Conservation (phyloP, 1,284 basidiomycete species). For the Ustanciosporium gigantosporum region DNA sequence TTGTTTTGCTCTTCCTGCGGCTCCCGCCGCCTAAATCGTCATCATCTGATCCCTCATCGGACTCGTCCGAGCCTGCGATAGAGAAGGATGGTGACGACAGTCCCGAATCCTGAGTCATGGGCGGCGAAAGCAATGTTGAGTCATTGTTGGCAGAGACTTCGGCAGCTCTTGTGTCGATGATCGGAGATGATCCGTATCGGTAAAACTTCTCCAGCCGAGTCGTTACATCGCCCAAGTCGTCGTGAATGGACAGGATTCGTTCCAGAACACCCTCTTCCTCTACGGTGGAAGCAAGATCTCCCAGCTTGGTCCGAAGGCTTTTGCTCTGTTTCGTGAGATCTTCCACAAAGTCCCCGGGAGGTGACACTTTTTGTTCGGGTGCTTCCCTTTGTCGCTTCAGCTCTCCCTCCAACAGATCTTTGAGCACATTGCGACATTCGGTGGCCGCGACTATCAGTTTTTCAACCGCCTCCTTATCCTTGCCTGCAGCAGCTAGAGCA, state of each 20-base stretch:
- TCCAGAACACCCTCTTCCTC: slow-evolving; percentile 23
- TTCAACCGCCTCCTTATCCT: slow-evolving; percentile 10
- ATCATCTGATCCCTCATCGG: slow-evolving; percentile 40
- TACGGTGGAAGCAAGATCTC: slow-evolving; percentile 11
- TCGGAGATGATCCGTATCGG: slow-evolving; percentile 5
- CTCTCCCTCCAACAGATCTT: slow-evolving; percentile 38
- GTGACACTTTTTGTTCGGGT: slow-evolving; percentile 12
- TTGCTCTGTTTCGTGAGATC: slow-evolving; percentile 42
- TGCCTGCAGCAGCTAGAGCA: slow-evolving; percentile 10
- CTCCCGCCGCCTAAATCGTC: background rate
- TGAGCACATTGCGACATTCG: slow-evolving; percentile 35
- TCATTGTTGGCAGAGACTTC: background rate
- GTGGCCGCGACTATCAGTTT: slow-evolving; percentile 17
- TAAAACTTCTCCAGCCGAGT: slow-evolving; percentile 33
- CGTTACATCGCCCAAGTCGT: slow-evolving; percentile 40
- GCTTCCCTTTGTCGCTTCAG: slow-evolving; percentile 30
- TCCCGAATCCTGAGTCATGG: slow-evolving; percentile 10
- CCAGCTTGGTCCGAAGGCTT: slow-evolving; percentile 21
- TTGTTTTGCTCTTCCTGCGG: no score
- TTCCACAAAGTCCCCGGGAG: slow-evolving; percentile 36
- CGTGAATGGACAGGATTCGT: slow-evolving; percentile 34
- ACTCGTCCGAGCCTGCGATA: slow-evolving; percentile 49
- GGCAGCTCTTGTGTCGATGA: slow-evolving; percentile 2
- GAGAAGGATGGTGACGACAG: slow-evolving; percentile 45
- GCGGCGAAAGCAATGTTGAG: no score